These are phyloP conservation scores for Stropharia rugosoannulata DNA, from an alignment of 768 basidiomycete genomes.

Conservation along the genomic window DNA sequence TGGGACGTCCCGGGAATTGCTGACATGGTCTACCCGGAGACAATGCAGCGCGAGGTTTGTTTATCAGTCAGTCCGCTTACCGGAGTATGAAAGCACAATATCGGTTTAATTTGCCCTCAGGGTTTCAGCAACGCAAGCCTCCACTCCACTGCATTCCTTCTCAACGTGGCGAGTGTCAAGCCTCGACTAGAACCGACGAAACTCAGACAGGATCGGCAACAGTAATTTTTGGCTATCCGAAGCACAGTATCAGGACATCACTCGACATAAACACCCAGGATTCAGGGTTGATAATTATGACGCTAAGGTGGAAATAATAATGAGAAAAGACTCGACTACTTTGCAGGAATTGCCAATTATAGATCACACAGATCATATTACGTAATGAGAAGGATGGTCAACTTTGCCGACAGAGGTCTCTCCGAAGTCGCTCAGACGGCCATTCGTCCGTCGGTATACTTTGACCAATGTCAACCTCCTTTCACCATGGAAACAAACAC, in stretches of 20 bases:
- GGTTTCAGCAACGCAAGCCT: not conserved
- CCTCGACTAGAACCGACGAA: not conserved
- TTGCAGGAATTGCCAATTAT: conserved; percentile 3
- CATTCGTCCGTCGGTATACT: not conserved
- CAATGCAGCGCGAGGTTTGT: not conserved
- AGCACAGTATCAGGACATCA: not conserved
- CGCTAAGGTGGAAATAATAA: conserved; percentile 1
- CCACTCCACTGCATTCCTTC: not conserved
- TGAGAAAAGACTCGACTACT: conserved; percentile 2
- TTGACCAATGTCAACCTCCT: not conserved
- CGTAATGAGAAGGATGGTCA: not conserved
- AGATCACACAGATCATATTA: conserved; percentile 3
- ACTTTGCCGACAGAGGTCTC: not conserved
- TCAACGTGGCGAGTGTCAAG: conserved; percentile 6
- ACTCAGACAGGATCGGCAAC: not conserved
- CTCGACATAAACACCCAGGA: not conserved
- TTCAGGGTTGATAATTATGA: not conserved
- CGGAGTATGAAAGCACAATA: not conserved
- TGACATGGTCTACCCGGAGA: conserved; percentile 9
- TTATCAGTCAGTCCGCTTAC: not conserved
- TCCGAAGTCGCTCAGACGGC: not conserved
- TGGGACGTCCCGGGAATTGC: conserved; percentile 4
- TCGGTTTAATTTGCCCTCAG: not conserved
- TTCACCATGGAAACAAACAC: conserved; percentile 4
- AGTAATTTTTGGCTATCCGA: not conserved